phyloP scores from a whole-genome alignment of 352 stramenopile species.

The Aphanomyces cochlioides region DNA sequence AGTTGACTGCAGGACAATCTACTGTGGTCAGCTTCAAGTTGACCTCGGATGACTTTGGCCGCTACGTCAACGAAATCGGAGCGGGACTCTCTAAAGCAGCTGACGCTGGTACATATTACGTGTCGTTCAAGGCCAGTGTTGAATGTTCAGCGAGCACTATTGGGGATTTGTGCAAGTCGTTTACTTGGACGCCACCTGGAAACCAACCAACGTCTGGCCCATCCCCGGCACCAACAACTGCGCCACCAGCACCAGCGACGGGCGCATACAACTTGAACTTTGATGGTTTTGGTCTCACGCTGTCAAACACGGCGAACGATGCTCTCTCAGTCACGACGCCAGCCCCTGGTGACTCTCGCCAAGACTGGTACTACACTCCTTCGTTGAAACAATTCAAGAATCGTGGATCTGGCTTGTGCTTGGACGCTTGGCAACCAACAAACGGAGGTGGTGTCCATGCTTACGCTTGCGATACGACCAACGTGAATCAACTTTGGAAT shows the following conservation, averaged over 20 bases:
- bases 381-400: constrained; percentile 49
- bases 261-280: too few species aligned
- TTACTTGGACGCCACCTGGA: constrained; percentile 3
- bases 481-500: constrained; percentile 48
- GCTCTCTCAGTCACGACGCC: not conserved
- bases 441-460: constrained; percentile 55
- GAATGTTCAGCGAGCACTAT: constrained; percentile 48
- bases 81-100: constrained; percentile 52
- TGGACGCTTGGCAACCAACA: constrained; percentile 52
- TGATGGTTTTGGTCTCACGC: not conserved
- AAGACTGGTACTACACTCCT: constrained; percentile 57
- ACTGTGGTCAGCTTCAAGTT: constrained; percentile 40
- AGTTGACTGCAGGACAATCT: constrained; percentile 44
- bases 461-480: constrained; percentile 54
- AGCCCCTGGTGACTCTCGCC: not conserved
- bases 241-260: too few species aligned
- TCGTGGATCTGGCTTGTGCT: constrained; percentile 57
- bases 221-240: too few species aligned
- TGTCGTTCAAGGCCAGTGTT: constrained; percentile 62
- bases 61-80: constrained; percentile 59
- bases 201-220: too few species aligned
- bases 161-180: not conserved
- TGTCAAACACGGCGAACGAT: not conserved
- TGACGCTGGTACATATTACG: constrained; percentile 63
- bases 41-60: constrained; percentile 54